A percentile compares a stretch with the other conserved stretches of the same genome.
phyloP scores from a whole-genome alignment of 2,329 filamentous ascomycete species.

The Drechslera avenae region DNA sequence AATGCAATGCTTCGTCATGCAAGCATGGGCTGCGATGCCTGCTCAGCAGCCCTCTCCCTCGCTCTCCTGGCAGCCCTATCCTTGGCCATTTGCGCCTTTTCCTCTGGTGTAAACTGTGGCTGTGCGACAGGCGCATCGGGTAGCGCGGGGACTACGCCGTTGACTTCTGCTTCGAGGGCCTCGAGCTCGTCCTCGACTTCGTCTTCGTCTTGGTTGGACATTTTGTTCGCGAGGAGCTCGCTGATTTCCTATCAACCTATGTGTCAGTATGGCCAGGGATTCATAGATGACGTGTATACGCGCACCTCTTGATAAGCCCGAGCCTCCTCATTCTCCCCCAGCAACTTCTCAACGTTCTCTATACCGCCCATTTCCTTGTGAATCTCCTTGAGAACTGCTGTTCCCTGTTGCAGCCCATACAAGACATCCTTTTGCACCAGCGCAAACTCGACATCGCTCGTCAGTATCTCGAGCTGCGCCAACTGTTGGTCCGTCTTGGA shows the following conservation, averaged over 20 bases:
- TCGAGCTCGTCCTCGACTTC: slow-evolving; percentile 96
- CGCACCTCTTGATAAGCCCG: slow-evolving; percentile 85
- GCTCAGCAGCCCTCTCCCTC: slow-evolving; percentile 38
- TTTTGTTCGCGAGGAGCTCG: slow-evolving; percentile 84
- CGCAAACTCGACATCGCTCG: slow-evolving; percentile 89
- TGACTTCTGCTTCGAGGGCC: slow-evolving; percentile 71
- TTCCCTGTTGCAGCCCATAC: slow-evolving; percentile 90
- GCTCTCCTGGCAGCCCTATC: slow-evolving; percentile 43
- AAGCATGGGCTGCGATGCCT: slow-evolving; percentile 45
- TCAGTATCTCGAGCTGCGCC: slow-evolving; percentile 89
- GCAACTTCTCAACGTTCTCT: slow-evolving; percentile 90
- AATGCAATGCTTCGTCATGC: slow-evolving; percentile 30
- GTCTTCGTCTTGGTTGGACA: slow-evolving; percentile 94
- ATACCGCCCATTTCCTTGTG: slow-evolving; percentile 95
- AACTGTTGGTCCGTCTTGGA: slow-evolving; percentile 90
- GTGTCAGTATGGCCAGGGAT: slow-evolving; percentile 1
- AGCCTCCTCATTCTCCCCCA: slow-evolving; percentile 90
- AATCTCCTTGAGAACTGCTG: slow-evolving; percentile 85
- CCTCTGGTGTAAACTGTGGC: slow-evolving; percentile 37
- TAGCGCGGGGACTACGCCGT: slow-evolving; percentile 40
- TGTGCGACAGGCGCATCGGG: slow-evolving; percentile 48
- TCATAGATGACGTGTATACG: slow-evolving; percentile 8
- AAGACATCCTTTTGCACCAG: slow-evolving; percentile 96
- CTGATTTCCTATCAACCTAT: slow-evolving; percentile 74
- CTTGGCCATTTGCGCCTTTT: slow-evolving; percentile 38